Base-by-base conservation (phyloP, 2,329 filamentous ascomycete species). In the Fusarium subtropicale region DNA sequence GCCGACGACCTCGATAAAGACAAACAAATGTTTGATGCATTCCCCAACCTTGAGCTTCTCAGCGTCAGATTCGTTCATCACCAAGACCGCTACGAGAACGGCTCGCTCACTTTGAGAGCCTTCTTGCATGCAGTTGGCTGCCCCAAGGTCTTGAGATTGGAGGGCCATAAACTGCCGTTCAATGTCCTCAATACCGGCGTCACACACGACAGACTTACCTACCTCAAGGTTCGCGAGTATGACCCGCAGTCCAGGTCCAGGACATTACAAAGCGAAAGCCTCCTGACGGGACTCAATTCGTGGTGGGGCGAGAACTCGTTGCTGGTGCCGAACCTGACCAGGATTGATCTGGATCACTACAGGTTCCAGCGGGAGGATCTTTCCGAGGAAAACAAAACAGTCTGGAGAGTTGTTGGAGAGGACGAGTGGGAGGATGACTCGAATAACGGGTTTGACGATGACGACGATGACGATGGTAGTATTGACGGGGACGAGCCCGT, bases 381-480 rank as follows among this genome's bases (percentile, higher is more conserved):
- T 8, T 60, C 64, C 11, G 59, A 47, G 0, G 66, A 68, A 9
- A 47, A 69, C 1, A 66, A 54, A 10, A 56, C 56, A 22, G 47
- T 68, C 5, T 68, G 66, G 66, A 36, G 28, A 7, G 47, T 68
- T 16, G 22, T 54, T 24, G 61, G 62, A 2, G 66, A 68, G 28
- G 66, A 68, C 0, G 56, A 69, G 9, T 68, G 66, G 66, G 66
- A 69, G 26, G 66, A 68, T 16, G 65, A 68, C 5, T 65, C 62
- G 7, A 22, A 41, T 28, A 13, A 38, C n/a, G 48, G 36, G 12
- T 26, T 18, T 20, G 47, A 13, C 7, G 15, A n/a, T 6, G 59
- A 24, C 10, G 42, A 59, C 18, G 59, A 60, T 10, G 26, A 46
- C 2, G 41, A 48, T 12, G 28, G 28, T 30, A 30, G 28, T 1